Percentiles rank a stretch among this genome's conserved stretches.
Conservation (phyloP, 768 basidiomycete genomes). For the Amanita polypyramis region DNA sequence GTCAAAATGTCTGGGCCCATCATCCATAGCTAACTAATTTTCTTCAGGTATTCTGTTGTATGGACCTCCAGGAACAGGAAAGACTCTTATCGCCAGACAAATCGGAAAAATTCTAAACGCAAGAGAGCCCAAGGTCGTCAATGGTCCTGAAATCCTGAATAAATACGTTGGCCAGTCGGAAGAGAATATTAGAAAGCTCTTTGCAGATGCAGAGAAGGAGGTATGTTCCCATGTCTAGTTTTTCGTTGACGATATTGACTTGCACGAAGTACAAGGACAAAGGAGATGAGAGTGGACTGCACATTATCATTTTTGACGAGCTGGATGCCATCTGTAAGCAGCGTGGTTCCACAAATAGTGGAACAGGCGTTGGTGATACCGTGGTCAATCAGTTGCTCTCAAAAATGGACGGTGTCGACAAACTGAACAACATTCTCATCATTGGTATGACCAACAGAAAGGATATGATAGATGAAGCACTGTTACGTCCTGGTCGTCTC, state of each 20-base stretch:
- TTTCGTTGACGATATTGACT: neutral
- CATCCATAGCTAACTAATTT: neutral
- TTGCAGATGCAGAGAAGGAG: conserved; percentile 98
- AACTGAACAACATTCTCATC: conserved; percentile 96
- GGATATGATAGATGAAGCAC: conserved; percentile 98
- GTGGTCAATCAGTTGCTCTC: conserved; percentile 98
- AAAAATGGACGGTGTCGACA: conserved; percentile 99
- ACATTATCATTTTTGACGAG: conserved; percentile 99
- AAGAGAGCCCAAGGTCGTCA: conserved; percentile 94
- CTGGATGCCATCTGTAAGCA: conserved; percentile 98
- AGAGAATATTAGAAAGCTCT: conserved; percentile 96
- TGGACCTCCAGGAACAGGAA: conserved; percentile 97
- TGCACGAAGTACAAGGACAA: conserved; percentile 81
- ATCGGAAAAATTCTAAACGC: conserved; percentile 99
- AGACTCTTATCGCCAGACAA: conserved; percentile 95
- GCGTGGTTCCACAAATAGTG: conserved; percentile 82
- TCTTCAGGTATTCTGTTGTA: conserved; percentile 77
- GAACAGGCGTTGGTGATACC: conserved; percentile 97
- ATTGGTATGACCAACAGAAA: conserved; percentile 99
- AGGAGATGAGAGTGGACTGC: conserved; percentile 91
- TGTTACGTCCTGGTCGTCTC: conserved; percentile 93
- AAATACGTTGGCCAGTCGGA: conserved; percentile 97
- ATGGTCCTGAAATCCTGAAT: conserved; percentile 95
- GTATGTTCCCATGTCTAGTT: conserved; percentile 21
- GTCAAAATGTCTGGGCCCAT: conserved; percentile 7